Evolutionary conservation across 768 basidiomycete genomes (phyloP), one percentile per base, ranked within the genome.

Genomic region (Podaxis sp.): DNA sequence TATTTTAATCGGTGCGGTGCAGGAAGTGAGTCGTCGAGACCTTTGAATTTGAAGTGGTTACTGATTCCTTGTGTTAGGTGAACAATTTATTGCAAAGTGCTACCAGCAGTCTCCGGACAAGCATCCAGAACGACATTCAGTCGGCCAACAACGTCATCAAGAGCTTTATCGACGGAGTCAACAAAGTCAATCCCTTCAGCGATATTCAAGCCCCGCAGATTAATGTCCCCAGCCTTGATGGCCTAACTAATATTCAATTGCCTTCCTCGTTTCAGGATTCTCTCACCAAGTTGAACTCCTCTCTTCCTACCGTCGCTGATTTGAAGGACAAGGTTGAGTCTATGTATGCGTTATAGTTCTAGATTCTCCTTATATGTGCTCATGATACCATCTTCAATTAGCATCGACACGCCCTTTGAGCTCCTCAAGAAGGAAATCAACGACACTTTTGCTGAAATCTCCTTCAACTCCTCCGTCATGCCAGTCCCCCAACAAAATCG

Each of bases 371-470:
- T 51, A 4, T 26, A 51, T 4, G 15, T 28, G 55, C 62, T 36
- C 59, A 55, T 59, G 46, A 56, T 63, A 24, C 57, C 65, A 33
- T 33, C 2, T 33, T 33, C 60, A 24, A 61, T 8, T 64, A 94
- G 90, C 60, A 84, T 97, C 66, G 86, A 91, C 70, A 88, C 84
- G 0, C 96, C 96, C 0, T 97, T 99, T 70, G 92, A 97, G 69
- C 78, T 85, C 2, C 74, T 98, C 57, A 97, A 95, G 74, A 79
- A 85, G 64, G 92, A 96, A 55, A 95, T 99, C 74, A 96, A 96
- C 71, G 82, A 87, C 62, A 95, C 94, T 0, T 90, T 97, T 66
- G 70, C 82, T 33, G 82, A 83, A n/a, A 79, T 96, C 44, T 77
- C 80, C 39, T 90, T 95, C 74, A 82, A 92, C 68, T 79, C 89